A percentile compares a stretch with the other conserved stretches of the same genome.
These are phyloP conservation scores for Trichoderma sp. DNA, from an alignment of 2,329 filamentous ascomycete genomes.

Conservation along the genomic window DNA sequence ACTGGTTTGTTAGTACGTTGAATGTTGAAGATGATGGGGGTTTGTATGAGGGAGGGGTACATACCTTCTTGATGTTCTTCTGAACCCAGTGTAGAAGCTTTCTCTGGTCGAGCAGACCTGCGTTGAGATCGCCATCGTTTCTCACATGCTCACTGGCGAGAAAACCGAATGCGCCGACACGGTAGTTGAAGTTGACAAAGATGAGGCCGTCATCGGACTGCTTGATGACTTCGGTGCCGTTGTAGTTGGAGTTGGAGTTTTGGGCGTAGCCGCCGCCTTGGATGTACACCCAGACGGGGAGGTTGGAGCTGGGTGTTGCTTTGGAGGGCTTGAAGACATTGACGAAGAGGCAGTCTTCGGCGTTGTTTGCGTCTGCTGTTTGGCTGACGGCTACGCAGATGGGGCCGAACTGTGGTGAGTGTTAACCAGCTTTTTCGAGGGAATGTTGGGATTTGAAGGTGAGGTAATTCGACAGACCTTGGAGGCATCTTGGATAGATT, in stretches of 20 bases:
- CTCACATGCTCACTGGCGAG: conserved; percentile 55
- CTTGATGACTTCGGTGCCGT: conserved; percentile 46
- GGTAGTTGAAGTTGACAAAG: conserved; percentile 61
- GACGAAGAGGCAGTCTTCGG: conserved; percentile 47
- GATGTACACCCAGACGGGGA: conserved; percentile 40
- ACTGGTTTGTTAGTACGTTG: conserved; percentile 30
- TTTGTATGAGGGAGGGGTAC: not conserved
- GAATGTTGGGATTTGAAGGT: too few relatives aligned
- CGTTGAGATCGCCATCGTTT: conserved; percentile 57
- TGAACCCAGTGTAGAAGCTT: conserved; percentile 60
- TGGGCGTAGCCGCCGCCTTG: conserved; percentile 47
- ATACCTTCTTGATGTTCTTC: conserved; percentile 51
- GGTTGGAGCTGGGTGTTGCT: conserved; percentile 28
- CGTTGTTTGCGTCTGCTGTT: conserved; percentile 20
- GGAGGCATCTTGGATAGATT: conserved; percentile 36
- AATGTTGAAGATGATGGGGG: too few relatives aligned
- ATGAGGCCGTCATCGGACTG: conserved; percentile 46
- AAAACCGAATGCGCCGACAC: conserved; percentile 61
- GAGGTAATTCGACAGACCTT: conserved; percentile 27
- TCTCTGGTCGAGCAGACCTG: conserved; percentile 61
- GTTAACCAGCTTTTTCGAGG: not conserved
- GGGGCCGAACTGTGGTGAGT: conserved; percentile 39
- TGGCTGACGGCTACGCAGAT: conserved; percentile 41
- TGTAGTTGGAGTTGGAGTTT: conserved; percentile 51
- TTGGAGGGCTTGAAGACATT: conserved; percentile 47